Conservation (phyloP, 2,329 filamentous ascomycete species). For the Alternaria viburni region DNA sequence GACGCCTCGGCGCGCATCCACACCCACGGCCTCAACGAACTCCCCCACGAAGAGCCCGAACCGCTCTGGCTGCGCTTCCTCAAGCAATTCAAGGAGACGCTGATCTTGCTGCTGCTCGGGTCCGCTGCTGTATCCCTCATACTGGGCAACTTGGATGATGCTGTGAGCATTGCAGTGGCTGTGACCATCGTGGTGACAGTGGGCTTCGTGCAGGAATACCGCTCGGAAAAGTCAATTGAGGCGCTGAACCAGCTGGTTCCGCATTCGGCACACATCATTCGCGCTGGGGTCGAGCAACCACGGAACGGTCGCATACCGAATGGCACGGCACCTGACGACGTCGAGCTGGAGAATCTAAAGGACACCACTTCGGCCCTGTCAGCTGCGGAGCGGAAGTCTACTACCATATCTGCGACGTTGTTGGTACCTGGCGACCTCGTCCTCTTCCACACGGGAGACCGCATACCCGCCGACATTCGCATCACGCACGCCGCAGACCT, state of each 20-base stretch:
- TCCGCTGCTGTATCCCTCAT: slow-evolving; percentile 88
- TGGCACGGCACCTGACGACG: slow-evolving; percentile 30
- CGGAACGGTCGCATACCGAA: slow-evolving; percentile 27
- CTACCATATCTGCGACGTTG: slow-evolving; percentile 83
- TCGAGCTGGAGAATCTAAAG: slow-evolving; percentile 59
- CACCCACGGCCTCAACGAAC: slow-evolving; percentile 88
- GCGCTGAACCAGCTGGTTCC: slow-evolving; percentile 92
- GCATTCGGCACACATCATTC: slow-evolving; percentile 93
- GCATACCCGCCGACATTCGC: slow-evolving; percentile 93
- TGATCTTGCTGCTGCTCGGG: slow-evolving; percentile 88
- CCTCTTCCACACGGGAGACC: slow-evolving; percentile 92
- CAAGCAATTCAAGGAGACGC: slow-evolving; percentile 94
- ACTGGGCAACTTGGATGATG: slow-evolving; percentile 93
- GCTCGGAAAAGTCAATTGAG: slow-evolving; percentile 96
- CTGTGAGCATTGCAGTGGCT: slow-evolving; percentile 91
- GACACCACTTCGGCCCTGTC: slow-evolving; percentile 67
- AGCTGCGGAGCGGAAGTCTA: slow-evolving; percentile 73
- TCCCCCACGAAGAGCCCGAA: slow-evolving; percentile 91
- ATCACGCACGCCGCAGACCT: slow-evolving; percentile 90
- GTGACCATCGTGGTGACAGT: slow-evolving; percentile 97
- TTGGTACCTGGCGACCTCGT: slow-evolving; percentile 93
- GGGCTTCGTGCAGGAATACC: slow-evolving; percentile 95
- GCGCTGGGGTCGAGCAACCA: slow-evolving; percentile 50
- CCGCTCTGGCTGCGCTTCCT: slow-evolving; percentile 93
- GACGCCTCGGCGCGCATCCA: slow-evolving; percentile 82